Evolutionary conservation across 768 basidiomycete genomes (phyloP).

Genomic region (Amanita rubescens): DNA sequence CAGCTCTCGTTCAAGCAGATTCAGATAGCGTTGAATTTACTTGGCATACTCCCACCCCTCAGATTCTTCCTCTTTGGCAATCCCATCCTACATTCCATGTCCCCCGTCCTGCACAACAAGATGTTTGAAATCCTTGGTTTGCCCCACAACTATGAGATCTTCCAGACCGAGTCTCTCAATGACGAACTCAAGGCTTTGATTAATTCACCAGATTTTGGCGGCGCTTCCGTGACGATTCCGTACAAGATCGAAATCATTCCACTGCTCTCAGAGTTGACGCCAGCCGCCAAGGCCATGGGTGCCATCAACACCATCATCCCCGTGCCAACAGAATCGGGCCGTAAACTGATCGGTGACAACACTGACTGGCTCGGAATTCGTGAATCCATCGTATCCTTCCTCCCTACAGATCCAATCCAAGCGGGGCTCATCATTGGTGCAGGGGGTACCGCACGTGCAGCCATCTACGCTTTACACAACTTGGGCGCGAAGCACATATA

Average conservation of each 20-base stretch:
- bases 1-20: slow-evolving; percentile 88
- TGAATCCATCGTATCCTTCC: slow-evolving; percentile 38
- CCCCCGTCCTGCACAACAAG: slow-evolving; percentile 90
- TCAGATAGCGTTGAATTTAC: slow-evolving; percentile 69
- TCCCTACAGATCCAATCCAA: slow-evolving; percentile 30
- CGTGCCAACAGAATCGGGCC: slow-evolving; percentile 27
- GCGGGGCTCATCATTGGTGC: slow-evolving; percentile 87
- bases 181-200: slow-evolving; percentile 60
- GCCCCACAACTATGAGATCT: slow-evolving; percentile 73
- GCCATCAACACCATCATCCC: slow-evolving; percentile 94
- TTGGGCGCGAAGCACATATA: slow-evolving; percentile 69
- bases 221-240: slow-evolving; percentile 95
- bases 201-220: slow-evolving; percentile 71
- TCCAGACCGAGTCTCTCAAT: slow-evolving; percentile 65
- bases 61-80: slow-evolving; percentile 84
- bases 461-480: slow-evolving; percentile 78
- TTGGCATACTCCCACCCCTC: slow-evolving; percentile 70
- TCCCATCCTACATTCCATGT: slow-evolving; percentile 86
- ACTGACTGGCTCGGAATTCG: slow-evolving; percentile 93
- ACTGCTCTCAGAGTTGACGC: slow-evolving; percentile 70
- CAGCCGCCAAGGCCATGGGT: slow-evolving; percentile 79
- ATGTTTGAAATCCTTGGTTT: slow-evolving; percentile 76
- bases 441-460: slow-evolving; percentile 91
- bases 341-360: slow-evolving; percentile 81
- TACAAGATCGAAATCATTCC: slow-evolving; percentile 89